Percentiles rank a stretch among this genome's conserved stretches.
Conservation (phyloP, 768 basidiomycete species). For the Vararia minispora region DNA sequence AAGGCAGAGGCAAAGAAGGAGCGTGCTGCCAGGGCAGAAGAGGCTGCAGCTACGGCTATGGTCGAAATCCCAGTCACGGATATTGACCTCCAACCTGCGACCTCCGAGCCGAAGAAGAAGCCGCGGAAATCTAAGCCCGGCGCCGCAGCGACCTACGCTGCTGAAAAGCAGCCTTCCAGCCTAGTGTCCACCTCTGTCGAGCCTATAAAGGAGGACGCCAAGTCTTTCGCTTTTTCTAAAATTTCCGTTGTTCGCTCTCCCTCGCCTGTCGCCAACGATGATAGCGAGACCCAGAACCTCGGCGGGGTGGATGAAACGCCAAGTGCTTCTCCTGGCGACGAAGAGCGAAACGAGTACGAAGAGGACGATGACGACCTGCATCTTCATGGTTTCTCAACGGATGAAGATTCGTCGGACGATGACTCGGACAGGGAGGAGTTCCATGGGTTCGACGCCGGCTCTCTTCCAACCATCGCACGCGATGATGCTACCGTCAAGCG, state of each 20-base stretch:
- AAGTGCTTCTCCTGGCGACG: neutral
- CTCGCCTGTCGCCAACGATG: constrained; percentile 1
- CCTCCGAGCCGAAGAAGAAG: neutral
- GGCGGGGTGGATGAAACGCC: constrained; percentile 14
- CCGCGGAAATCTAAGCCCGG: neutral
- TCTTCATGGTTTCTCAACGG: constrained; percentile 66
- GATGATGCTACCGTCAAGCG: constrained; percentile 72
- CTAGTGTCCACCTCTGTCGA: too few species aligned
- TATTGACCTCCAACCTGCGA: too few species aligned
- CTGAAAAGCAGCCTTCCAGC: neutral
- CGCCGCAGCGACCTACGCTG: neutral
- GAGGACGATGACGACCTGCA: constrained; percentile 32
- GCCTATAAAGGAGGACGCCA: neutral
- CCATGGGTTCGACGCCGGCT: constrained; percentile 49
- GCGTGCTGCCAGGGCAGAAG: too few species aligned
- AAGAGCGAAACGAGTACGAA: constrained; percentile 19
- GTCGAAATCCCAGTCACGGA: too few species aligned
- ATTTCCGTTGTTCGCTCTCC: neutral
- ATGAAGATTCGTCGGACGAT: constrained; percentile 70
- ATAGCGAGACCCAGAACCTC: neutral
- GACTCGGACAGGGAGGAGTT: constrained; percentile 47
- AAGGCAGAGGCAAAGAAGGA: too few species aligned
- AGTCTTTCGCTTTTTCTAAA: too few species aligned
- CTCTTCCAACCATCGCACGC: constrained; percentile 79
- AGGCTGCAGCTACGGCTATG: too few species aligned